Conservation (phyloP, 2,329 filamentous ascomycete genomes). For the Fusarium algeriense region DNA sequence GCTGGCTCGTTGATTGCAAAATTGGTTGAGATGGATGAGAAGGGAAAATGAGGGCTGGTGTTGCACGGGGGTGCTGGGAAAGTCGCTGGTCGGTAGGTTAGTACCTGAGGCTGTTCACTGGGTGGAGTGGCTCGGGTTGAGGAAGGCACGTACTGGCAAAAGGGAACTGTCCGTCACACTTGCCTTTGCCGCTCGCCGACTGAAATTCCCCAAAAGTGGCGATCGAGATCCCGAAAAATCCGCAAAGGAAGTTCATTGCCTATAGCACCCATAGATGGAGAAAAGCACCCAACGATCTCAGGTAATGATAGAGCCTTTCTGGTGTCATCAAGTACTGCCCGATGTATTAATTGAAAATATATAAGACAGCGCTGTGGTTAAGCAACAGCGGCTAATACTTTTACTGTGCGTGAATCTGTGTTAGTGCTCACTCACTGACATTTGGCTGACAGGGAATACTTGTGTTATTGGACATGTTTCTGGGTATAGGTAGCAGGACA, state of each 20-base stretch:
- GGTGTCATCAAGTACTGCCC: not conserved
- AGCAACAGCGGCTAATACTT: not conserved
- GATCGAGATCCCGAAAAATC: conserved; percentile 31
- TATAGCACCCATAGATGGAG: not conserved
- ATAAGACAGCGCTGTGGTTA: not conserved
- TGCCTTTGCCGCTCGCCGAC: conserved; percentile 21
- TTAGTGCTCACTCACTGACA: not conserved
- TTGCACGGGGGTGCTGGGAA: conserved; percentile 20
- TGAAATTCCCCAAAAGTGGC: conserved; percentile 10
- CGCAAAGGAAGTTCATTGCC: conserved; percentile 1
- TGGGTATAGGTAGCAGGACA: not conserved
- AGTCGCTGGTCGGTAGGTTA: conserved; percentile 4
- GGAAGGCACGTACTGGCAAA: conserved; percentile 33
- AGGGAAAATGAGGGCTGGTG: conserved; percentile 24
- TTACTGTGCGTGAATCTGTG: not conserved
- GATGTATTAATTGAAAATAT: no score
- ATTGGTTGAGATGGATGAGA: conserved; percentile 20
- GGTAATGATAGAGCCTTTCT: not conserved
- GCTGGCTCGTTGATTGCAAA: conserved; percentile 18
- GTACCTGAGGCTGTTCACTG: conserved; percentile 22
- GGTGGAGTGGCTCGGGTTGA: conserved; percentile 24
- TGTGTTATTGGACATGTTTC: not conserved
- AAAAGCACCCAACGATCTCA: not conserved
- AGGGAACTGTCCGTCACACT: conserved; percentile 20
- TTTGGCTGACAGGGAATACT: not conserved